These are phyloP conservation scores for Beauveria medogensis DNA, from an alignment of 2,329 filamentous ascomycete species.

Conservation along the genomic window DNA sequence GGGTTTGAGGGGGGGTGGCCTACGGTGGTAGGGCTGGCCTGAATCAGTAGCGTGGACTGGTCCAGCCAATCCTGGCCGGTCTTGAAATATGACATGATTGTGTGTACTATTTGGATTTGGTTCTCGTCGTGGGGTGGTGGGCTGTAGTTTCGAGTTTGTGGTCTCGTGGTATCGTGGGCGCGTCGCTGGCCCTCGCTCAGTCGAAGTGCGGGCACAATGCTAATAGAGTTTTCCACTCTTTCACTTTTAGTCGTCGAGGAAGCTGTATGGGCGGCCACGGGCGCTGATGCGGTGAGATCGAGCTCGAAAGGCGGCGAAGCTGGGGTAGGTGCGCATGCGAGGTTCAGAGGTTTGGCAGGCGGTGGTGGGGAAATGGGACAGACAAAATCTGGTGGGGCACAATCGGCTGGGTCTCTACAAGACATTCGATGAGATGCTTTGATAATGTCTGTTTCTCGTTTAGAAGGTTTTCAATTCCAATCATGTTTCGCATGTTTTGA, in stretches of 20 bases:
- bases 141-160: neutral
- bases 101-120: neutral
- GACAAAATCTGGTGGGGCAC: constrained; percentile 2
- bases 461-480: neutral
- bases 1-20: constrained; percentile 18
- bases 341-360: neutral
- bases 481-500: too few species aligned
- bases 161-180: constrained; percentile 7
- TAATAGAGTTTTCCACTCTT: too few species aligned
- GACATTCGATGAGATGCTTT: neutral
- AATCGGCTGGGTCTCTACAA: neutral
- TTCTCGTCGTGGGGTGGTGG: neutral
- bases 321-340: neutral
- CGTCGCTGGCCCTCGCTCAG: neutral
- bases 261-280: neutral
- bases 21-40: constrained; percentile 80
- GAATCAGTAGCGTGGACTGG: constrained; percentile 75
- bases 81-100: constrained; percentile 67
- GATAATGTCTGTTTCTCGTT: neutral
- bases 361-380: neutral
- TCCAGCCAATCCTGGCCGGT: constrained; percentile 88
- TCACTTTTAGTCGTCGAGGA: neutral
- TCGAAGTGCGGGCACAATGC: neutral
- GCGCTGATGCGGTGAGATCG: neutral
- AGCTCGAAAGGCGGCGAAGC: neutral